These are phyloP conservation scores for Astragalus membranaceus DNA, from an alignment of 306 rosid genomes.

Conservation along the genomic window DNA sequence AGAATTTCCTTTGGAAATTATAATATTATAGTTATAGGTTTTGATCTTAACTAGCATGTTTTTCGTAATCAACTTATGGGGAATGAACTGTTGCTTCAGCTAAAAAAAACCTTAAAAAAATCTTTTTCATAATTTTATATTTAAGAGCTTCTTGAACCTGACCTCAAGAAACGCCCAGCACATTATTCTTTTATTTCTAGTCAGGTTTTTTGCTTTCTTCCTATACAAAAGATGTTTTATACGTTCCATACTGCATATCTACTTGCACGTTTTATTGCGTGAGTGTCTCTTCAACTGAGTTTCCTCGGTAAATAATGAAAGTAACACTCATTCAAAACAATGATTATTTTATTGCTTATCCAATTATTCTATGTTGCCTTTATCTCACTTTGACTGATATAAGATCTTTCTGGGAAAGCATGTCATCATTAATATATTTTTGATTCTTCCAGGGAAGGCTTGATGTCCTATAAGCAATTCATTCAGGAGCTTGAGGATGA, in stretches of 20 bases:
- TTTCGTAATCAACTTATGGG: neutral
- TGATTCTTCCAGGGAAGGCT: slow-evolving; percentile 71
- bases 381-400: neutral
- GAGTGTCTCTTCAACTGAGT: slow-evolving; percentile 2
- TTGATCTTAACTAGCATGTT: neutral
- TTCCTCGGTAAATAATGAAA: neutral
- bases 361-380: neutral
- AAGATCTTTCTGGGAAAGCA: neutral
- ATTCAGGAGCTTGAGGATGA: slow-evolving; percentile 99
- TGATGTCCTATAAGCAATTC: slow-evolving; percentile 97
- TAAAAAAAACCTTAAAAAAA: neutral
- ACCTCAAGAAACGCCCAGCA: neutral
- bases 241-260: neutral
- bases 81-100: neutral
- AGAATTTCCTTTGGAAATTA: neutral
- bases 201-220: neutral
- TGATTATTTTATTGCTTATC: neutral
- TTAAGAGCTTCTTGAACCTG: neutral
- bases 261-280: neutral
- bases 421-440: slow-evolving; percentile 17
- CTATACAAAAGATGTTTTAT: neutral
- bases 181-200: neutral
- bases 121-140: neutral
- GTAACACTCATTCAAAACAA: neutral
- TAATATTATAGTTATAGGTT: neutral